Evolutionary conservation across 495 filamentous ascomycete genomes (phyloP), one percentile per base, ranked within the genome.

Genomic region (Penicillium herquei): DNA sequence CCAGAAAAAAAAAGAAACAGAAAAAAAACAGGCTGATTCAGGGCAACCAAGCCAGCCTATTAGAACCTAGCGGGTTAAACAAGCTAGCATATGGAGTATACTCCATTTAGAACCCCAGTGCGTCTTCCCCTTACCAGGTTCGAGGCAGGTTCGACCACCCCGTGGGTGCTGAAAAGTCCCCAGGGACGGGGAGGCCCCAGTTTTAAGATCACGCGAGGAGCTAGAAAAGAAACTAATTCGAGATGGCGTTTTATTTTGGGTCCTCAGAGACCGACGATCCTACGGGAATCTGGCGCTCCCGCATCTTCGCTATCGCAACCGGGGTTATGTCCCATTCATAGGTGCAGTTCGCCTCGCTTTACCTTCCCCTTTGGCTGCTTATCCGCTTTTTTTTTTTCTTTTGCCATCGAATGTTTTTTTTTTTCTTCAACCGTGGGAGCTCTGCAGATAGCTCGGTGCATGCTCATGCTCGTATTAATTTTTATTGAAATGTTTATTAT

Each of bases 101-200:
- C 21, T 26, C 21, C 21, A 26, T 26, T 26, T 4, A 26, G 21
- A n/a, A 26, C 21, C 21, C 21, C 21, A 26, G 21, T 26, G 21
- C 21, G 1, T 26, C 21, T 26, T n/a, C n/a, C n/a, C n/a, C n/a
- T 4, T 26, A 26, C 21, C 21, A 26, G 21, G 21, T 26, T 26
- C 21, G 21, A 26, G 21, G 4, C 21, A 26, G 4, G 4, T 26
- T 26, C 21, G 21, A 26, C 21, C 21, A n/a, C 21, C 21, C 21
- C 21, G 21, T 26, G 21, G 21, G 21, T 26, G 21, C 21, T 26
- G 21, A 26, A 26, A 26, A 26, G 2, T 26, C 4, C 4, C 58
- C 61, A 67, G 64, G 64, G 51, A 67, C 64, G 17, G 52, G 55
- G 63, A 63, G 55, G 52, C 34, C 34, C 34, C 55, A 47, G 17